These are phyloP conservation scores for Solanum chaucha DNA, from an alignment of 257 asterid species.

Conservation along the genomic window DNA sequence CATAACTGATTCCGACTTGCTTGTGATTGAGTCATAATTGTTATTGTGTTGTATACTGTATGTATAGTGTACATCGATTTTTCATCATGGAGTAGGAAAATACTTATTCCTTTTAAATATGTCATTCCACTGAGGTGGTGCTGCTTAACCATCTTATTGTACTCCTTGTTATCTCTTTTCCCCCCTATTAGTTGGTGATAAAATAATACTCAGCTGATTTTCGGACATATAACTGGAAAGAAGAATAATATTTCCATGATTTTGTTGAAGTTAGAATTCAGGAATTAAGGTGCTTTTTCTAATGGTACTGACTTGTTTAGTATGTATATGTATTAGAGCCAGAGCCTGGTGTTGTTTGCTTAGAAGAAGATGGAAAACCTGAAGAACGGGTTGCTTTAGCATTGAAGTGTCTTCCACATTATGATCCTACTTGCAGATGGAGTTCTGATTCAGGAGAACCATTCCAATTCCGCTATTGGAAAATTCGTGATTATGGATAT, in stretches of 20 bases:
- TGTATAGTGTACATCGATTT: background rate
- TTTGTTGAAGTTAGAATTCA: background rate
- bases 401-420: constrained; percentile 60
- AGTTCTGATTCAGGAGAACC: constrained; percentile 38
- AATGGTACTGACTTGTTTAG: background rate
- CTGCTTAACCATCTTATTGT: background rate
- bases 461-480: constrained; percentile 70
- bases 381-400: constrained; percentile 76
- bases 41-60: background rate
- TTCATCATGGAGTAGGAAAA: background rate
- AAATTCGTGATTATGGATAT: constrained; percentile 88
- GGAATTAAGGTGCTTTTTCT: background rate
- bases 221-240: background rate
- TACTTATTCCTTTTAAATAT: background rate
- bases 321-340: constrained; percentile 34
- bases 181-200: background rate
- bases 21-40: background rate
- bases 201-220: background rate
- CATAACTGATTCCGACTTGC: background rate
- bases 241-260: background rate
- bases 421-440: constrained; percentile 60
- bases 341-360: constrained; percentile 44
- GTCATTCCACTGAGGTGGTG: background rate
- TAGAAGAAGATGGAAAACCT: constrained; percentile 72
- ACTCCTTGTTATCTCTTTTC: background rate